Conservation (phyloP, 116 monocot species). For the Trichopus zeylanicus region DNA sequence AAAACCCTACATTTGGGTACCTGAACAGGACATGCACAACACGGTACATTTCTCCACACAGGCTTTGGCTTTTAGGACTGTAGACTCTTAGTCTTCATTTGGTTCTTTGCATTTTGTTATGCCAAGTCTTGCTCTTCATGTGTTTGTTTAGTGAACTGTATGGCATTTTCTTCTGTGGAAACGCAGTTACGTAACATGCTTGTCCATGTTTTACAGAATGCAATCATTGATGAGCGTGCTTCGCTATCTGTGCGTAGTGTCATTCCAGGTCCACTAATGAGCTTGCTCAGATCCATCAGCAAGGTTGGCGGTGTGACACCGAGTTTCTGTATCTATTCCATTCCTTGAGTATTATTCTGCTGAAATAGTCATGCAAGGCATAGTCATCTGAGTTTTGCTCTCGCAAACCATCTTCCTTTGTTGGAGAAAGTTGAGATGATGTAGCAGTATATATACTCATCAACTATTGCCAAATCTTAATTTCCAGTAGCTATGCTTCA, state of each 20-base stretch:
- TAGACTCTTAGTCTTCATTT: background rate
- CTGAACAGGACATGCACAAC: conserved; percentile 67
- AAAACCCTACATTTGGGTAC: conserved; percentile 72
- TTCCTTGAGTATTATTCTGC: background rate
- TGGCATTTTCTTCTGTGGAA: no score
- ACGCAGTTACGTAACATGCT: no score
- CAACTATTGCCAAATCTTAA: no score
- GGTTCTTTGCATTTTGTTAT: no score
- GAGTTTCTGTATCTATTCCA: background rate
- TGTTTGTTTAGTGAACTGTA: no score
- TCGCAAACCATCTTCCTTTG: no score
- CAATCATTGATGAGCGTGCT: conserved; percentile 80
- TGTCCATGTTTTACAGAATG: conserved; percentile 46
- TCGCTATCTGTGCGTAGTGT: conserved; percentile 61
- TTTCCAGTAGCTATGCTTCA: no score
- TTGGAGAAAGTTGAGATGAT: no score
- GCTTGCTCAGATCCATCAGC: conserved; percentile 54
- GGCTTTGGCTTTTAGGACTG: background rate
- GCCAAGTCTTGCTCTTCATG: no score
- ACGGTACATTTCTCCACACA: conserved; percentile 24
- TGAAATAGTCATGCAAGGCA: no score
- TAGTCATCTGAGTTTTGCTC: no score
- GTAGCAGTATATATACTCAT: no score
- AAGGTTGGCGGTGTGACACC: conserved; percentile 41
- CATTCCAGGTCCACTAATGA: conserved; percentile 50